A percentile compares a stretch with the other conserved stretches of the same genome.
phyloP scores from a whole-genome alignment of 768 basidiomycete species.

The Xerocomus brunneocitrinus region DNA sequence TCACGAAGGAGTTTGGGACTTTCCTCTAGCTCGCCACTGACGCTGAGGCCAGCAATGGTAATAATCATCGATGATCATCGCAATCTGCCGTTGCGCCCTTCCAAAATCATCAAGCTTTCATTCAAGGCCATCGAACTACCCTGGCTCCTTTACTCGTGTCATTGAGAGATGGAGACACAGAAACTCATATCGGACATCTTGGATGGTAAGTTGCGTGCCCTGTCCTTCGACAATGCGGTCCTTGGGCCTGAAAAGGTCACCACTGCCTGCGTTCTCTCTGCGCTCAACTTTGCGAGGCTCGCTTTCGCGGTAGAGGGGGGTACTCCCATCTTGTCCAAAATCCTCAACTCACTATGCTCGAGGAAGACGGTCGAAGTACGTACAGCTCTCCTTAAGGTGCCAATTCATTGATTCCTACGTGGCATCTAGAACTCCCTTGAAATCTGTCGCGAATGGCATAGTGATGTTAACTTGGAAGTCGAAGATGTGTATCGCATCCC shows the following conservation, averaged over 20 bases:
- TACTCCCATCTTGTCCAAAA: constrained; percentile 6
- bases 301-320: constrained; percentile 29
- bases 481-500: constrained; percentile 46
- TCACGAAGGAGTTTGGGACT: too few relatives aligned
- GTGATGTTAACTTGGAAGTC: constrained; percentile 42
- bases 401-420: neutral
- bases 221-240: constrained; percentile 41
- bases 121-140: neutral
- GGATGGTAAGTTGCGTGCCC: constrained; percentile 31
- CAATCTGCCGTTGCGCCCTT: constrained; percentile 1
- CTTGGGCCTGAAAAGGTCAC: constrained; percentile 28
- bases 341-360: constrained; percentile 11
- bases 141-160: too few relatives aligned
- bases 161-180: constrained; percentile 9
- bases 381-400: neutral
- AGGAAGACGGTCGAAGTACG: constrained; percentile 20
- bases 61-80: neutral
- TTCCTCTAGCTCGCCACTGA: neutral
- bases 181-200: constrained; percentile 15
- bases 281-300: constrained; percentile 53
- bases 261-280: constrained; percentile 52
- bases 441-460: constrained; percentile 48
- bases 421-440: constrained; percentile 45
- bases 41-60: neutral
- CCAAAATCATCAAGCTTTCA: neutral